These are phyloP conservation scores for Blastosporella zonata DNA, from an alignment of 1,284 basidiomycete genomes.

Conservation along the genomic window DNA sequence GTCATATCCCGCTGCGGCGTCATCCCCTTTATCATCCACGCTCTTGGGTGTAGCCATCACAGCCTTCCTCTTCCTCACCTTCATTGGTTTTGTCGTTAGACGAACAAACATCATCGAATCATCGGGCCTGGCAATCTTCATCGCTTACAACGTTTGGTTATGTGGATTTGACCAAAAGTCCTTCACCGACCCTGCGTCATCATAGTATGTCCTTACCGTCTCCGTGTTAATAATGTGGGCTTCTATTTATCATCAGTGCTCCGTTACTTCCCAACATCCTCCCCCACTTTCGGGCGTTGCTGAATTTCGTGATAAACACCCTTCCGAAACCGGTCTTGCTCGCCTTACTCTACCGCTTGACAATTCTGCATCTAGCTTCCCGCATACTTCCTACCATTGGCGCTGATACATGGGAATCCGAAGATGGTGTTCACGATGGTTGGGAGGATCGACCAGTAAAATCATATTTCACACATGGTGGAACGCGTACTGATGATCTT, in stretches of 20 bases:
- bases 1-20: constrained; percentile 77
- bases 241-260: constrained; percentile 41
- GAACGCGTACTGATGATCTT: constrained; percentile 10
- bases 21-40: constrained; percentile 81
- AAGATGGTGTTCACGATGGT: constrained; percentile 56
- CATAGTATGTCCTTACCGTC: constrained; percentile 54
- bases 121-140: constrained; percentile 78
- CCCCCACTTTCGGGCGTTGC: constrained; percentile 73
- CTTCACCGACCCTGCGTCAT: constrained; percentile 66
- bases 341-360: constrained; percentile 78
- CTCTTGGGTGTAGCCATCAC: constrained; percentile 71
- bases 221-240: constrained; percentile 6
- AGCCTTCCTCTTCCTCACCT: constrained; percentile 75
- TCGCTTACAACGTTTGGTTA: constrained; percentile 84
- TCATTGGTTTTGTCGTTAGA: constrained; percentile 86
- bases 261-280: constrained; percentile 75
- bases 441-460: constrained; percentile 75
- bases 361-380: constrained; percentile 83
- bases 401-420: constrained; percentile 74
- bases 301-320: constrained; percentile 78
- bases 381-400: constrained; percentile 82
- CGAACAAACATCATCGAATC: constrained; percentile 94
- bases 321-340: constrained; percentile 83
- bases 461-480: constrained; percentile 6
- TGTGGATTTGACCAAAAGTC: constrained; percentile 73